Percentiles rank a stretch among this genome's conserved stretches.
These are phyloP conservation scores for Cephaloascus albidus DNA, from an alignment of 805 yeast genomes.

Conservation along the genomic window DNA sequence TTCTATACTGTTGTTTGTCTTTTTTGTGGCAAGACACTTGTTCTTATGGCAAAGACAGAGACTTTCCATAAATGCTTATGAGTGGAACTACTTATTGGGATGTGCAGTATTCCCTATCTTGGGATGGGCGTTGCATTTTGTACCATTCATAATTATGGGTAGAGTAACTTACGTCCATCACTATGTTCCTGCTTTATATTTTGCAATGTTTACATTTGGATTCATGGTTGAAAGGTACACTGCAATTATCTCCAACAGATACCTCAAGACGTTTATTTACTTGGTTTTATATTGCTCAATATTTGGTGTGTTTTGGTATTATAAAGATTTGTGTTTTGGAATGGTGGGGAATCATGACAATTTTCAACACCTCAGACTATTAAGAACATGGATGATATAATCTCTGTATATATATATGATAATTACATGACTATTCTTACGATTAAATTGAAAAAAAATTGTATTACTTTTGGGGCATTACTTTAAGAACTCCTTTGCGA, in stretches of 20 bases:
- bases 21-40: conserved; percentile 27
- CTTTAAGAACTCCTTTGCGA: too few relatives aligned
- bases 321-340: conserved; percentile 30
- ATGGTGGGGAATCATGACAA: conserved; percentile 27
- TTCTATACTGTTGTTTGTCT: conserved; percentile 30
- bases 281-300: conserved; percentile 20
- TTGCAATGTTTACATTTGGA: conserved; percentile 75
- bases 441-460: too few relatives aligned
- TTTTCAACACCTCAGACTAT: conserved; percentile 20
- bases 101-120: conserved; percentile 80
- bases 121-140: conserved; percentile 84
- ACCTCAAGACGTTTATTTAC: conserved; percentile 12
- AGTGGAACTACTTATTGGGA: conserved; percentile 33
- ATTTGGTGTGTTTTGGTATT: conserved; percentile 30
- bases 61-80: conserved; percentile 29
- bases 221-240: conserved; percentile 46
- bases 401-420: neutral
- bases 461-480: too few relatives aligned
- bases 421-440: too few relatives aligned
- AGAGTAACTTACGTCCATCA: conserved; percentile 97
- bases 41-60: conserved; percentile 67
- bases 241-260: conserved; percentile 7
- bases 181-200: conserved; percentile 89
- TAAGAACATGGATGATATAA: conserved; percentile 13
- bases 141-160: conserved; percentile 89